A percentile compares a stretch with the other conserved stretches of the same genome.
Evolutionary conservation across 257 asterid species (phyloP).

Genomic region (Paraleonurus japonicus): DNA sequence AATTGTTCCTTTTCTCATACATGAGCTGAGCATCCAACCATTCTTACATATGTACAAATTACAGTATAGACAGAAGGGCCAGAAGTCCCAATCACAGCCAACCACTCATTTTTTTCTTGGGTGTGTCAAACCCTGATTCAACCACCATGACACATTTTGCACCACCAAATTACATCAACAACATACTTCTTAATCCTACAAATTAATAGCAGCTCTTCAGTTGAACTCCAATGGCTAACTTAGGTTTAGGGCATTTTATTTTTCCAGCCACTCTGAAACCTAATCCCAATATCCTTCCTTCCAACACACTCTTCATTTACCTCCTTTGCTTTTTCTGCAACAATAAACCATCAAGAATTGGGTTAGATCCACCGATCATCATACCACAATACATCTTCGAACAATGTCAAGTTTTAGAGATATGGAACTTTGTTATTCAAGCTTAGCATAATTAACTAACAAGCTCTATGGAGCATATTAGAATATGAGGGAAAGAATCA

Average conservation of each 20-base stretch:
- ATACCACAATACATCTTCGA: constrained; percentile 11
- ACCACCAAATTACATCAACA: constrained; percentile 41
- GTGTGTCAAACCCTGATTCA: constrained; percentile 24
- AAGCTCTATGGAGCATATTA: constrained; percentile 12
- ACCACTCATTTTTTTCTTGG: constrained; percentile 31
- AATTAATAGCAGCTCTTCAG: constrained; percentile 34
- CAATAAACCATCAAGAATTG: background rate
- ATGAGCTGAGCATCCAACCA: constrained; percentile 36
- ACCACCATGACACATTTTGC: constrained; percentile 32
- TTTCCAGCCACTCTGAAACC: constrained; percentile 64
- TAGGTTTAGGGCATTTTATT: constrained; percentile 59
- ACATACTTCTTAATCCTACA: constrained; percentile 31
- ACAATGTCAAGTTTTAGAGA: background rate
- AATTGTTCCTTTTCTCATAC: constrained; percentile 32
- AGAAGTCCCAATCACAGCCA: constrained; percentile 32
- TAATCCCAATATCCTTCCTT: constrained; percentile 40
- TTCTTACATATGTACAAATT: constrained; percentile 38
- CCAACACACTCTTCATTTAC: constrained; percentile 30
- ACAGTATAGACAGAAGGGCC: constrained; percentile 33
- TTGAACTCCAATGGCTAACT: constrained; percentile 50
- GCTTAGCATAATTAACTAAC: background rate
- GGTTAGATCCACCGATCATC: constrained; percentile 23
- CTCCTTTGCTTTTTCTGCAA: constrained; percentile 29
- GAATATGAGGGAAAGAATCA: constrained; percentile 3
- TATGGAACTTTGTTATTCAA: background rate